A percentile compares a stretch with the other conserved stretches of the same genome.
phyloP scores from a whole-genome alignment of 305 asterid genomes.

The Fraxinus xanthoxyloides region DNA sequence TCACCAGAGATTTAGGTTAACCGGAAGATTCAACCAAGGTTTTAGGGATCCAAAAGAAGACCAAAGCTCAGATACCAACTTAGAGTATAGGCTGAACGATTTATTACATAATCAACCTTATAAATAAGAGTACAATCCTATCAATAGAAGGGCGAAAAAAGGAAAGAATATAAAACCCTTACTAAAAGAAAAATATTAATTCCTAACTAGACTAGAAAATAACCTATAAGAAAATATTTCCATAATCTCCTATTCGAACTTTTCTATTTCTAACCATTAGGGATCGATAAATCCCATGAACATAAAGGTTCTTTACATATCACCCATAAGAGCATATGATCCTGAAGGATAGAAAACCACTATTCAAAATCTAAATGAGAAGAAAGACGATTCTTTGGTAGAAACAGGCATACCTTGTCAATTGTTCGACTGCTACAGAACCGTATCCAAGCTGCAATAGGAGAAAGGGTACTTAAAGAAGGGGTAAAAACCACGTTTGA shows the following conservation, averaged over 20 bases:
- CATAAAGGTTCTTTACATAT: background rate
- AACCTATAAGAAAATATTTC: background rate
- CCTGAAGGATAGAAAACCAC: background rate
- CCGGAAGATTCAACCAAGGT: background rate
- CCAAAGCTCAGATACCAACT: background rate
- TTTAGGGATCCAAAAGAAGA: background rate
- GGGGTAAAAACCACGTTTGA: background rate
- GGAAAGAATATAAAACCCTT: background rate
- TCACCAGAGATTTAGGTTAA: background rate
- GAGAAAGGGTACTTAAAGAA: slow-evolving; percentile 4
- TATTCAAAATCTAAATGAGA: background rate
- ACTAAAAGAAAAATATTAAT: background rate
- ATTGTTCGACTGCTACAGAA: slow-evolving; percentile 74
- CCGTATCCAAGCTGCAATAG: slow-evolving; percentile 87
- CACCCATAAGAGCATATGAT: background rate
- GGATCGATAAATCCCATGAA: background rate
- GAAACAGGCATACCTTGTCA: slow-evolving; percentile 54
- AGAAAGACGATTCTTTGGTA: slow-evolving; percentile 8
- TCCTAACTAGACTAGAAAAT: background rate
- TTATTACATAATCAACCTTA: background rate
- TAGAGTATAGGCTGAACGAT: background rate
- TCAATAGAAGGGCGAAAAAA: background rate
- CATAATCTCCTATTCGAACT: background rate
- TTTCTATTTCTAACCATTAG: background rate
- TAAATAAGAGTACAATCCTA: background rate